A percentile compares a stretch with the other conserved stretches of the same genome.
These are phyloP conservation scores for Cunninghamia lanceolata DNA, from an alignment of 75 land plant genomes.

Conservation along the genomic window DNA sequence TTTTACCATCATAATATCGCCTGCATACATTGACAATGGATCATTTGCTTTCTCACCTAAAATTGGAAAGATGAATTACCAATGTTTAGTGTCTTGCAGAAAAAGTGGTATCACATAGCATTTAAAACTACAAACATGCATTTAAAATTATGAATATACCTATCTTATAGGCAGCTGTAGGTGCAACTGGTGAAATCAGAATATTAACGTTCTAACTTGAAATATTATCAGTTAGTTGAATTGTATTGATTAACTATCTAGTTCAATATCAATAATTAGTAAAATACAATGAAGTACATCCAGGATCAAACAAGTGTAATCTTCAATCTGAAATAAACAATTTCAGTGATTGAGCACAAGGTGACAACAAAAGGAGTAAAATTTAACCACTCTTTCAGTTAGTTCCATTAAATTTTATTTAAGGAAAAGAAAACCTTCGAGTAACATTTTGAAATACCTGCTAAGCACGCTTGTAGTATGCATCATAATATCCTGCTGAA, in stretches of 20 bases:
- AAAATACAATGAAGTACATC: background rate
- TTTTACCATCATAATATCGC: slow-evolving; percentile 93
- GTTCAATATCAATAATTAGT: background rate
- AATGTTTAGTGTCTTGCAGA: background rate
- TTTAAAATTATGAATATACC: slow-evolving; percentile 51
- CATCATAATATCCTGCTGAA: slow-evolving; percentile 98
- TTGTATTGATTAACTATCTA: background rate
- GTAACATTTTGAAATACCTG: slow-evolving; percentile 52
- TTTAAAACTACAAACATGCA: too few species aligned
- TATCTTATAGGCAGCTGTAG: slow-evolving; percentile 86
- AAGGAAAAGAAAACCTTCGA: background rate
- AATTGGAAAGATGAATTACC: slow-evolving; percentile 1
- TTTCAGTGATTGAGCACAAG: background rate
- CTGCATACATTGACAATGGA: slow-evolving; percentile 94
- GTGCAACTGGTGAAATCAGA: slow-evolving; percentile 90
- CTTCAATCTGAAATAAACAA: background rate
- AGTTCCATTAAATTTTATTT: background rate
- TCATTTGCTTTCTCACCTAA: slow-evolving; percentile 88
- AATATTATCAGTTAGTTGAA: slow-evolving; percentile 19
- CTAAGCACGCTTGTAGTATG: slow-evolving; percentile 95
- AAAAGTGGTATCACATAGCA: background rate
- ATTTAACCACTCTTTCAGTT: background rate
- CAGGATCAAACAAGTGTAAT: background rate
- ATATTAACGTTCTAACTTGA: slow-evolving; percentile 82
- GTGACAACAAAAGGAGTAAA: background rate